These are phyloP conservation scores for Mycena latifolia DNA, from an alignment of 768 basidiomycete genomes.

Conservation along the genomic window DNA sequence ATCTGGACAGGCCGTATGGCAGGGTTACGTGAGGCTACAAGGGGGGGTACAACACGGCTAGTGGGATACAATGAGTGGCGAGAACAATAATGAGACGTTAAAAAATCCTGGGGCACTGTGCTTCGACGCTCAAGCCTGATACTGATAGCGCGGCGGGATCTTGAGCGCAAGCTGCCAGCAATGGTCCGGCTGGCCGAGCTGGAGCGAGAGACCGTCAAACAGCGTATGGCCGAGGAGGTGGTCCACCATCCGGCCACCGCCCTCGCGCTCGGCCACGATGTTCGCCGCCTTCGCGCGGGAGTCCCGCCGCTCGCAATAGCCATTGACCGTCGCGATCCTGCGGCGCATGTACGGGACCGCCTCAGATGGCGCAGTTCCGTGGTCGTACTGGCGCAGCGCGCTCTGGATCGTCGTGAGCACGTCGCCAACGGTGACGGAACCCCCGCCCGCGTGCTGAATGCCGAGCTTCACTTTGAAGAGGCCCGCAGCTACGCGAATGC, in stretches of 20 bases:
- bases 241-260: constrained; percentile 21
- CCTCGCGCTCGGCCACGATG: background rate
- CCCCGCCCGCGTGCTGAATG: constrained; percentile 3
- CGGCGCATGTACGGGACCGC: constrained; percentile 18
- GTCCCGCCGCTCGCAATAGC: constrained; percentile 4
- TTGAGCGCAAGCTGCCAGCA: constrained; percentile 17
- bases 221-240: constrained; percentile 21
- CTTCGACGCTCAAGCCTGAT: too few relatives aligned
- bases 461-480: constrained; percentile 1
- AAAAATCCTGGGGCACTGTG: too few relatives aligned
- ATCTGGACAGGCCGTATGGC: too few relatives aligned
- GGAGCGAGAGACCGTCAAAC: constrained; percentile 15
- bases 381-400: constrained; percentile 26
- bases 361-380: background rate
- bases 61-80: too few relatives aligned
- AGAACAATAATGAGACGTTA: too few relatives aligned
- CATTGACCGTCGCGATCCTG: constrained; percentile 28
- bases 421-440: constrained; percentile 28
- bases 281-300: background rate
- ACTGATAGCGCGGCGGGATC: constrained; percentile 21
- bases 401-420: constrained; percentile 23
- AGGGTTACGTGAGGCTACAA: too few relatives aligned
- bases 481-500: constrained; percentile 23
- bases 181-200: constrained; percentile 11
- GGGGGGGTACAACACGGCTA: too few relatives aligned